These are phyloP conservation scores for Globisporangium megalacanthum DNA, from an alignment of 352 stramenopile genomes.

Conservation along the genomic window DNA sequence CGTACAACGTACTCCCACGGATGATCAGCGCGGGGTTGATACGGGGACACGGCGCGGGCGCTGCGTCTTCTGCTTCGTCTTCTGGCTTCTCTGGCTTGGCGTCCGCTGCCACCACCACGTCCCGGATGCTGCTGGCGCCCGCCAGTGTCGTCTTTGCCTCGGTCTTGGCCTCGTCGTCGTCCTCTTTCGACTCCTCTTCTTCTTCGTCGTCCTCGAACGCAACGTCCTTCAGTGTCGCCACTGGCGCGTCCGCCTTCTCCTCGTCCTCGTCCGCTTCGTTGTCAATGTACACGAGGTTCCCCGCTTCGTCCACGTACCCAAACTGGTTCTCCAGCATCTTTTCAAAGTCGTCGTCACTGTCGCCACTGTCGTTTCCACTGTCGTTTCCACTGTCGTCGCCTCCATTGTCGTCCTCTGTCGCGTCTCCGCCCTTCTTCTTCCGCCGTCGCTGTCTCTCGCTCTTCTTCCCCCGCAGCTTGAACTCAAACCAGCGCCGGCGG, in stretches of 20 bases:
- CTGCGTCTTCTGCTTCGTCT: constrained; percentile 21
- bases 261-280: constrained; percentile 71
- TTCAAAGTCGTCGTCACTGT: constrained; percentile 78
- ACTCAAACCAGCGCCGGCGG: constrained; percentile 93
- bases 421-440: constrained; percentile 52
- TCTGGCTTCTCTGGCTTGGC: constrained; percentile 15
- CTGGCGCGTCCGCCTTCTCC: constrained; percentile 12
- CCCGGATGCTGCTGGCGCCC: background rate
- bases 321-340: constrained; percentile 91
- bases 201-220: constrained; percentile 17
- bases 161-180: constrained; percentile 15
- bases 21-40: constrained; percentile 89
- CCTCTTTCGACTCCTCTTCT: constrained; percentile 35
- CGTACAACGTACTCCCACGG: constrained; percentile 85
- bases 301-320: constrained; percentile 92
- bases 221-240: background rate
- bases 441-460: constrained; percentile 46
- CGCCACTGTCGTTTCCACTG: constrained; percentile 12
- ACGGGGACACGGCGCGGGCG: constrained; percentile 58
- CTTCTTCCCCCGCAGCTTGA: constrained; percentile 86
- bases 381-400: constrained; percentile 29
- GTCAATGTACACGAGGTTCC: constrained; percentile 94
- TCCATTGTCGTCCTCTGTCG: constrained; percentile 40
- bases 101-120: background rate
- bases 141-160: background rate